Percentiles rank a stretch among this genome's conserved stretches.
phyloP scores from a whole-genome alignment of 495 filamentous ascomycete genomes.

The Aspergillus indologenus region DNA sequence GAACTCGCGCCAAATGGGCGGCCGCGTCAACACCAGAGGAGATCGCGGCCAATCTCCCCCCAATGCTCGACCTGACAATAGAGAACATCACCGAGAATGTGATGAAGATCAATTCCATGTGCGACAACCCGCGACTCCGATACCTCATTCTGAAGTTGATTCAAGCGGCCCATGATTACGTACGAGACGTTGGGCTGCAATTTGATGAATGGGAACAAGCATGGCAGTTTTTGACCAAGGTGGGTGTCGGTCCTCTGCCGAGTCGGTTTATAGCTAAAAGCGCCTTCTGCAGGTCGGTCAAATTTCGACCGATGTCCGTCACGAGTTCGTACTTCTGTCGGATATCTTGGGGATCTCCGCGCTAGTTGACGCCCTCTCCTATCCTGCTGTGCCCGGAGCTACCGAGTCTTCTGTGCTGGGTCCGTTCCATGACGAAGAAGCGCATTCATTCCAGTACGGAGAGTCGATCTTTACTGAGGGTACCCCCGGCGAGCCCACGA shows the following conservation, averaged over 20 bases:
- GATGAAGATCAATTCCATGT: constrained; percentile 60
- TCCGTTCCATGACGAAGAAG: constrained; percentile 59
- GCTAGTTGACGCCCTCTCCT: constrained; percentile 65
- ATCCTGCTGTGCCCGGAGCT: constrained; percentile 2
- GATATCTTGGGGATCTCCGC: constrained; percentile 76
- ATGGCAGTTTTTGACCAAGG: constrained; percentile 9
- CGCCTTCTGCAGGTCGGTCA: constrained; percentile 47
- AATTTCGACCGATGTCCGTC: constrained; percentile 60
- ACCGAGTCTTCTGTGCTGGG: constrained; percentile 81
- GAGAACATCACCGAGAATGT: constrained; percentile 71
- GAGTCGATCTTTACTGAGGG: constrained; percentile 56
- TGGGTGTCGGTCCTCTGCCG: background rate
- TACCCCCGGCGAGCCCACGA: constrained; percentile 44
- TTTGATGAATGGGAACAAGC: constrained; percentile 14
- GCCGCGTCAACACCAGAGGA: constrained; percentile 9
- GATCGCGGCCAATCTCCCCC: constrained; percentile 28
- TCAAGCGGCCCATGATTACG: constrained; percentile 10
- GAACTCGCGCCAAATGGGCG: constrained; percentile 12
- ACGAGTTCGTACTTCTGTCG: constrained; percentile 82
- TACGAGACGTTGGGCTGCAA: constrained; percentile 8
- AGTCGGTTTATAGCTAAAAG: background rate
- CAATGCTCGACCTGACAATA: constrained; percentile 60
- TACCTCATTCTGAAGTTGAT: constrained; percentile 50
- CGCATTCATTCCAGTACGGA: constrained; percentile 58
- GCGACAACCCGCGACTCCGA: constrained; percentile 52